A percentile compares a stretch with the other conserved stretches of the same genome.
Conservation (phyloP, 805 yeast species). For the Schwanniomyces pseudopolymorphus region DNA sequence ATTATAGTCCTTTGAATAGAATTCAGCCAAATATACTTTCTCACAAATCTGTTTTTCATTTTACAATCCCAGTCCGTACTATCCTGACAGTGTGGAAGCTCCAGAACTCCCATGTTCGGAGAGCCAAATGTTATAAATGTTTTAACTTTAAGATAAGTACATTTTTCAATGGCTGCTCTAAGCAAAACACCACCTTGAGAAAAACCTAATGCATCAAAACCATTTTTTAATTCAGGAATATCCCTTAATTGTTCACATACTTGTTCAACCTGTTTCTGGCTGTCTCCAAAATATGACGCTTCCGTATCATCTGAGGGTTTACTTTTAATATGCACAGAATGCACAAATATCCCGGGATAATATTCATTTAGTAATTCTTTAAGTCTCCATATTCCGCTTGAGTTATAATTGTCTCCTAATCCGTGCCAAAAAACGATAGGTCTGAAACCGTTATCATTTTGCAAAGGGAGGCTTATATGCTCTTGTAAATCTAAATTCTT, state of each 20-base stretch:
- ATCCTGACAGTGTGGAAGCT: constrained; percentile 57
- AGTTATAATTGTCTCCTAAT: constrained; percentile 71
- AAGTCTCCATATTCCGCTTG: constrained; percentile 54
- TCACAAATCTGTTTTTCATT: constrained; percentile 52
- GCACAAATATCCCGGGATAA: constrained; percentile 52
- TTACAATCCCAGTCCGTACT: constrained; percentile 59
- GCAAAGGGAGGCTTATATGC: background rate
- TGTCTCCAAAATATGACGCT: constrained; percentile 58
- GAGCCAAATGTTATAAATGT: constrained; percentile 74
- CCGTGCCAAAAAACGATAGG: constrained; percentile 86
- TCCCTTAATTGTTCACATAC: constrained; percentile 56
- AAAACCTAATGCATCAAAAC: constrained; percentile 75
- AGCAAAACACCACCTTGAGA: constrained; percentile 84
- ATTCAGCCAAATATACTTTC: constrained; percentile 58
- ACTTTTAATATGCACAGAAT: constrained; percentile 51
- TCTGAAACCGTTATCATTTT: constrained; percentile 1
- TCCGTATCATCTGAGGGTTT: constrained; percentile 54
- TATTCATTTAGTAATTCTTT: constrained; percentile 39
- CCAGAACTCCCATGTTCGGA: constrained; percentile 76
- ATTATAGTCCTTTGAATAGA: constrained; percentile 56
- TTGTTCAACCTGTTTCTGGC: constrained; percentile 50
- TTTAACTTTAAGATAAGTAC: constrained; percentile 41
- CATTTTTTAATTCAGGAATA: constrained; percentile 47
- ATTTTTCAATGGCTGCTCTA: constrained; percentile 64
- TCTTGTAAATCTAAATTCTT: background rate